Conservation (phyloP, 257 asterid species). For the Nicotiana paniculata region DNA sequence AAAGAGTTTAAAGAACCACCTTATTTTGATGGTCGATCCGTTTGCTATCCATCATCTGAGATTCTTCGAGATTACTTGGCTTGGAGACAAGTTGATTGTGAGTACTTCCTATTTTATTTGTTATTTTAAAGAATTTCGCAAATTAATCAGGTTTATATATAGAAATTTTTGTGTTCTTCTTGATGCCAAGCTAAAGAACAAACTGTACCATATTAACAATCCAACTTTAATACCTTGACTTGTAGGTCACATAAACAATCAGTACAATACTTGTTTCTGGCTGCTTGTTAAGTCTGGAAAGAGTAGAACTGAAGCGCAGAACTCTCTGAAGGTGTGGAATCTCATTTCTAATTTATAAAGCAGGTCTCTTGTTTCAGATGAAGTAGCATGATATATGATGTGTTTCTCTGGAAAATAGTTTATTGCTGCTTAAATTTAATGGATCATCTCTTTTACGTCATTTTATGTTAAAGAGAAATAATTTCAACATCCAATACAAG, state of each 20-base stretch:
- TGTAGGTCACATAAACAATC: constrained; percentile 91
- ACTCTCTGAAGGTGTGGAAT: constrained; percentile 44
- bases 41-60: constrained; percentile 69
- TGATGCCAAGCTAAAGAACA: not conserved
- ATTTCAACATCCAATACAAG: not conserved
- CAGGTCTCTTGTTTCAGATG: not conserved
- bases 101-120: constrained; percentile 18
- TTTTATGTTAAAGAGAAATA: not conserved
- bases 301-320: constrained; percentile 73
- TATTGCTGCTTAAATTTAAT: not conserved
- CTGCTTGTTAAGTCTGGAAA: constrained; percentile 84
- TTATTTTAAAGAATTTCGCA: not conserved
- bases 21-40: constrained; percentile 79
- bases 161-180: not conserved
- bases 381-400: not conserved
- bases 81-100: constrained; percentile 98
- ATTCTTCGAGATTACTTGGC: constrained; percentile 71
- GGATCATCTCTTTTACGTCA: not conserved
- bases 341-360: not conserved
- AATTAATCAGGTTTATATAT: not conserved
- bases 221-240: constrained; percentile 1
- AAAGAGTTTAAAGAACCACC: constrained; percentile 58
- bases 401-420: not conserved
- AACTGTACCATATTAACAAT: not conserved
- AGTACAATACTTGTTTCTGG: constrained; percentile 93